phyloP scores from a whole-genome alignment of 23 red algal species.

The Gracilaria domingensis region DNA sequence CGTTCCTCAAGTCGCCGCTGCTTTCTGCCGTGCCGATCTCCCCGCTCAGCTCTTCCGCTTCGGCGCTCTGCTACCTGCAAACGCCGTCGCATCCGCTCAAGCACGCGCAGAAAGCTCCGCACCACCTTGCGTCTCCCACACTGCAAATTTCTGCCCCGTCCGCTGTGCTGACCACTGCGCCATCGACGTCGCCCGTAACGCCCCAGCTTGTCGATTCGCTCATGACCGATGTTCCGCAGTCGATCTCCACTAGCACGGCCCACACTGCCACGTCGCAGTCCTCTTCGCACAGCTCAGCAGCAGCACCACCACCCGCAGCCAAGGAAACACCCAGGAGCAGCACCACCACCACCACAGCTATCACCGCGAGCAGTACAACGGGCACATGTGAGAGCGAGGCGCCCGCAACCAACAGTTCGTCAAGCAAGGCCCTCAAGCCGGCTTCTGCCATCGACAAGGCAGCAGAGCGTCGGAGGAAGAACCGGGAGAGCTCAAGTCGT shows the following conservation, averaged over 20 bases:
- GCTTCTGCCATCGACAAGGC: constrained; percentile 53
- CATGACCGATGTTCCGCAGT: neutral
- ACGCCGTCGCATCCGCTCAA: neutral
- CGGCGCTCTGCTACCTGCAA: neutral
- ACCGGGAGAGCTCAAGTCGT: constrained; percentile 60
- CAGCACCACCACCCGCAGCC: neutral
- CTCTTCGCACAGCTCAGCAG: neutral
- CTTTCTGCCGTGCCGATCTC: neutral
- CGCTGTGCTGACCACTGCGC: neutral
- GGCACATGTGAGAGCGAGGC: neutral
- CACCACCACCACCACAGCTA: neutral
- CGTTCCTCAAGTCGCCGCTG: neutral
- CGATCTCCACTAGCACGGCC: neutral
- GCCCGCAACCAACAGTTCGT: neutral
- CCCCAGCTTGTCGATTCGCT: neutral
- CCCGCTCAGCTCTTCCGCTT: neutral
- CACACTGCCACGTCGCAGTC: neutral
- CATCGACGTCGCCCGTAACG: neutral
- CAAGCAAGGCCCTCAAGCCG: constrained; percentile 10
- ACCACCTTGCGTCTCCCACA: neutral
- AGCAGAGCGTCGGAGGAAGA: constrained; percentile 62
- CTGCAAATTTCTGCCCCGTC: neutral
- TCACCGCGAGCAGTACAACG: neutral
- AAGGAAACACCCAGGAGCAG: no score
- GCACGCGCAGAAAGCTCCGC: neutral